A percentile compares a stretch with the other conserved stretches of the same genome.
Conservation (phyloP, 345 rosid species). For the Pseudoturritis turrita region DNA sequence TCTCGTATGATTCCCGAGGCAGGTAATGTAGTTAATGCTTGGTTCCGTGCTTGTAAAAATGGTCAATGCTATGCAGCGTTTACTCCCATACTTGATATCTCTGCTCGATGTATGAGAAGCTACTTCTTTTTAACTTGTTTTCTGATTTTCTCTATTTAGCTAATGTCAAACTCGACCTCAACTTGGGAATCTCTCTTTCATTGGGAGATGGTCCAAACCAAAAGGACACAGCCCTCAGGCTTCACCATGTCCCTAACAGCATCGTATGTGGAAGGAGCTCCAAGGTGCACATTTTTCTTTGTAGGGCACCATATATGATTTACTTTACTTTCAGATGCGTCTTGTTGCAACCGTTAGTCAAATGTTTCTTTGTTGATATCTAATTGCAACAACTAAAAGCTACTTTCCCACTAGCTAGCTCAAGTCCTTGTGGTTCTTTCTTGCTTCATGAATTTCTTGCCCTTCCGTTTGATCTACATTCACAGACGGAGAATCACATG, state of each 20-base stretch:
- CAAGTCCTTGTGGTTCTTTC: constrained; percentile 3
- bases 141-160: constrained; percentile 12
- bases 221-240: constrained; percentile 36
- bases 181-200: constrained; percentile 76
- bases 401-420: neutral
- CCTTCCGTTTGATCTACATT: constrained; percentile 14
- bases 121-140: neutral
- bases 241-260: constrained; percentile 37
- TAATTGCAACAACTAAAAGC: neutral
- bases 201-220: constrained; percentile 42
- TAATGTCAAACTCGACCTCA: constrained; percentile 61
- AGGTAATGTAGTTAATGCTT: constrained; percentile 43
- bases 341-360: neutral
- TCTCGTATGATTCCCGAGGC: constrained; percentile 52
- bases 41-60: constrained; percentile 1
- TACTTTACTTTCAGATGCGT: neutral
- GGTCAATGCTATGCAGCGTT: neutral
- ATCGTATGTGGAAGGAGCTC: constrained; percentile 36
- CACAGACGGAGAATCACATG: constrained; percentile 45
- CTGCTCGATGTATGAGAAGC: neutral
- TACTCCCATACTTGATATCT: neutral
- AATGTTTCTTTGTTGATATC: neutral
- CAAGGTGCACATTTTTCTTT: constrained; percentile 37
- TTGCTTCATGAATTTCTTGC: neutral
- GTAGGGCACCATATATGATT: neutral